Percentiles rank a stretch among this genome's conserved stretches.
These are phyloP conservation scores for Fusarium odoratissimum DNA, from an alignment of 2,329 filamentous ascomycete genomes.

Conservation along the genomic window DNA sequence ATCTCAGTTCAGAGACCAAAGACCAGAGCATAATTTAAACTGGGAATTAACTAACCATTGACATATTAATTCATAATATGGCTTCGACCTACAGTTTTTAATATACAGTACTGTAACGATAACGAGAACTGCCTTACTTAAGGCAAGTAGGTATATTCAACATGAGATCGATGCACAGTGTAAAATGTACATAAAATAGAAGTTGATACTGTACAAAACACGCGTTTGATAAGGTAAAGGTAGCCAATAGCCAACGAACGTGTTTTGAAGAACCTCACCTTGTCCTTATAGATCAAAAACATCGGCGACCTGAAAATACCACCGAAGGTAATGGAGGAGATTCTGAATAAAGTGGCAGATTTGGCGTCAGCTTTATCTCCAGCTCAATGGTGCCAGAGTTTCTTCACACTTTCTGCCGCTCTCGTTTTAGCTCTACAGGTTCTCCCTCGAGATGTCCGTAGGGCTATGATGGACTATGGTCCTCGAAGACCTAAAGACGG, in stretches of 20 bases:
- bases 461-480: slow-evolving; percentile 63
- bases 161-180: slow-evolving; percentile 7
- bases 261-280: background rate
- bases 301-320: background rate
- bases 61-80: background rate
- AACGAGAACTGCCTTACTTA: background rate
- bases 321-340: slow-evolving; percentile 5
- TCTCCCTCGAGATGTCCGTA: slow-evolving; percentile 58
- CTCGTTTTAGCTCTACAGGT: slow-evolving; percentile 56
- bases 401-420: slow-evolving; percentile 58
- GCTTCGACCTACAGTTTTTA: background rate
- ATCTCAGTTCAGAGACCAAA: no score
- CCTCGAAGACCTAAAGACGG: slow-evolving; percentile 52
- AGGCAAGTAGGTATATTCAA: background rate
- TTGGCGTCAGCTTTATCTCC: slow-evolving; percentile 36
- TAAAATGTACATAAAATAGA: accelerated
- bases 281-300: background rate
- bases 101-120: no score
- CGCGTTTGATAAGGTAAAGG: background rate
- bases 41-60: no score
- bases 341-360: slow-evolving; percentile 2
- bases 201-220: slow-evolving; percentile 6
- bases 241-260: background rate
- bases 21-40: no score
- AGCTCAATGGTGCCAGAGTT: slow-evolving; percentile 56